Conservation (phyloP, 805 yeast species). For the Candida piceae region DNA sequence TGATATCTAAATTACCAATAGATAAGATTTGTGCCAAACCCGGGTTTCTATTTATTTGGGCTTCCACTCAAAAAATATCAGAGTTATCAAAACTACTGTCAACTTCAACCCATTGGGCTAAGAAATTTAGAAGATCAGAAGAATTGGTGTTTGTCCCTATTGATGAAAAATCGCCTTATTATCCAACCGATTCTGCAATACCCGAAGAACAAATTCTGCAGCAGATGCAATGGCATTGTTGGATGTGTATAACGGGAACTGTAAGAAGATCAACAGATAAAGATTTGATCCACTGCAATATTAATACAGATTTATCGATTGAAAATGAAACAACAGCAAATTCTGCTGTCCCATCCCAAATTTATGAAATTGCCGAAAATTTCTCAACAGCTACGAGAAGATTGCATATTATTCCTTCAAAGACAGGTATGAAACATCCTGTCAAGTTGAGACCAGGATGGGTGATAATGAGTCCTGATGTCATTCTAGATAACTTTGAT, state of each 20-base stretch:
- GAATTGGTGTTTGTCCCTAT: conserved; percentile 79
- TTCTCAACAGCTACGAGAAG: conserved; percentile 79
- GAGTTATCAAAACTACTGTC: conserved; percentile 51
- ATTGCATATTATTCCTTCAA: conserved; percentile 77
- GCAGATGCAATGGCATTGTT: conserved; percentile 90
- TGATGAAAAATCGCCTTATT: conserved; percentile 58
- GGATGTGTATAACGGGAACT: conserved; percentile 97
- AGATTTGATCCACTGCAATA: conserved; percentile 84
- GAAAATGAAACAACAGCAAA: conserved; percentile 43
- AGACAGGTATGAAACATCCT: conserved; percentile 59
- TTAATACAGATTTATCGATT: conserved; percentile 81
- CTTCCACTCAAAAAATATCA: conserved; percentile 66
- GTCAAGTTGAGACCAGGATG: conserved; percentile 77
- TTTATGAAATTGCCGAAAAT: conserved; percentile 82
- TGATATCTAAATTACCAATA: conserved; percentile 62
- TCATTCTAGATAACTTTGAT: conserved; percentile 64
- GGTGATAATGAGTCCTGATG: conserved; percentile 86
- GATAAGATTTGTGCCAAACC: conserved; percentile 76
- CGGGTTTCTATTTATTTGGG: conserved; percentile 84
- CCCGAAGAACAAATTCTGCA: conserved; percentile 50
- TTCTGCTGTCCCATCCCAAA: conserved; percentile 62
- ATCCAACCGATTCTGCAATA: conserved; percentile 47
- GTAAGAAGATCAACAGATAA: conserved; percentile 80
- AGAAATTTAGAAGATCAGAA: conserved; percentile 79
- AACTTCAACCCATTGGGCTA: conserved; percentile 37